Percentiles rank a stretch among this genome's conserved stretches.
Evolutionary conservation across 805 yeast species (phyloP).

Genomic region (Ogataea haglerorum): DNA sequence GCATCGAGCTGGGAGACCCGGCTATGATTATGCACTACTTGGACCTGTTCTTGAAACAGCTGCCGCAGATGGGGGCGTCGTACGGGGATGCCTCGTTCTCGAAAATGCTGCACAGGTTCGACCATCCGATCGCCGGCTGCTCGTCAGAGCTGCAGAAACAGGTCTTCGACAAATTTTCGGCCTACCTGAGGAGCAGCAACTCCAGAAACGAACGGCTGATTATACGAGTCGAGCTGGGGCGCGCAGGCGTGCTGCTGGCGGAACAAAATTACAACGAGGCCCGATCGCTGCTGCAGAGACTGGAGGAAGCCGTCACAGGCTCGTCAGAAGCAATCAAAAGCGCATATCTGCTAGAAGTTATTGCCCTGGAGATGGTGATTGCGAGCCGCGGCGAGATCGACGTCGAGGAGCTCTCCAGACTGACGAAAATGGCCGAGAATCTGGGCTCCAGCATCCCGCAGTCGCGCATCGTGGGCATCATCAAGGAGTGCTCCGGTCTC

Average conservation of each 20-base stretch:
- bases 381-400: conserved; percentile 39
- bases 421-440: conserved; percentile 46
- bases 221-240: conserved; percentile 46
- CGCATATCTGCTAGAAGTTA: conserved; percentile 55
- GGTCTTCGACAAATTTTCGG: conserved; percentile 22
- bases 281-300: conserved; percentile 30
- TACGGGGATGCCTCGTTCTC: conserved; percentile 33
- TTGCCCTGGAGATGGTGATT: conserved; percentile 63
- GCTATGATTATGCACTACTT: conserved; percentile 14
- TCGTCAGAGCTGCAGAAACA: conserved; percentile 16
- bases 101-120: conserved; percentile 30
- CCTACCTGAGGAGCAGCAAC: conserved; percentile 14
- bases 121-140: conserved; percentile 17
- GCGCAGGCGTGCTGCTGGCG: conserved; percentile 37
- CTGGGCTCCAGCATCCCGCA: conserved; percentile 68
- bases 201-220: conserved; percentile 38
- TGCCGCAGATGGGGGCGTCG: conserved; percentile 15
- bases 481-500: conserved; percentile 73
- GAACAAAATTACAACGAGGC: conserved; percentile 34
- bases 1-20: conserved; percentile 17
- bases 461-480: conserved; percentile 69
- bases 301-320: conserved; percentile 37
- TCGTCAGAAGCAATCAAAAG: conserved; percentile 45
- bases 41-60: conserved; percentile 20
- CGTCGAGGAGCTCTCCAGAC: conserved; percentile 36